Evolutionary conservation across 108 stramenopile genomes (phyloP).

Genomic region (Skeletonema marinoi): DNA sequence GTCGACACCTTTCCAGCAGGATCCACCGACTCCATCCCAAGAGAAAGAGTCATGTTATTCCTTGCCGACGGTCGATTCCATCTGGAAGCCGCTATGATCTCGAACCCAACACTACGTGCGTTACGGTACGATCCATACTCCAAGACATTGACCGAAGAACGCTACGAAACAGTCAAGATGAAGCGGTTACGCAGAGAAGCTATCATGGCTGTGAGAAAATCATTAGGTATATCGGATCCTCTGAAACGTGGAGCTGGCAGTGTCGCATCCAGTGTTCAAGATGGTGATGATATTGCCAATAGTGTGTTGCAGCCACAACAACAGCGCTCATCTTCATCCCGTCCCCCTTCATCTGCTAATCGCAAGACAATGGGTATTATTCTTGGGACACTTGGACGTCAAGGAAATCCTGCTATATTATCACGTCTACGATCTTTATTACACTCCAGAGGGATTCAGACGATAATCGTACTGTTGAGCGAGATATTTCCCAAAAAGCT

Average conservation of each 20-base stretch:
- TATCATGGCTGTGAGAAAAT: constrained; percentile 41
- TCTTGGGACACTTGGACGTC: constrained; percentile 96
- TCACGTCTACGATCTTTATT: constrained; percentile 68
- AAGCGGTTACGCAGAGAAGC: constrained; percentile 67
- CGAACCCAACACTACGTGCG: constrained; percentile 89
- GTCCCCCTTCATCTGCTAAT: not conserved
- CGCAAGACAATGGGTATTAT: constrained; percentile 85
- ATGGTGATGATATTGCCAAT: constrained; percentile 23
- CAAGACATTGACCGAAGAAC: constrained; percentile 90
- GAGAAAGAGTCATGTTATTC: constrained; percentile 84
- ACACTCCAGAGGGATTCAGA: constrained; percentile 50
- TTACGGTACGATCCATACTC: constrained; percentile 97
- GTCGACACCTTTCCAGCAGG: not conserved
- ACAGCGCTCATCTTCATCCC: not conserved
- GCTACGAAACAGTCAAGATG: constrained; percentile 93
- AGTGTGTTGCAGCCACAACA: constrained; percentile 9
- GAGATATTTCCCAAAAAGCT: constrained; percentile 94
- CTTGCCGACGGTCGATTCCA: constrained; percentile 99
- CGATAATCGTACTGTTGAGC: constrained; percentile 85
- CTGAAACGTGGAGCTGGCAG: not conserved
- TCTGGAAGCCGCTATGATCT: constrained; percentile 97
- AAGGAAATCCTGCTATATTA: constrained; percentile 97
- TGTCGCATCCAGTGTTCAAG: not conserved
- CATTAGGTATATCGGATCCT: constrained; percentile 15
- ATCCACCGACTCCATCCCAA: not conserved